Percentiles rank a stretch among this genome's conserved stretches.
Evolutionary conservation across 331 rosid species (phyloP).

Genomic region (Cydonia oblonga): DNA sequence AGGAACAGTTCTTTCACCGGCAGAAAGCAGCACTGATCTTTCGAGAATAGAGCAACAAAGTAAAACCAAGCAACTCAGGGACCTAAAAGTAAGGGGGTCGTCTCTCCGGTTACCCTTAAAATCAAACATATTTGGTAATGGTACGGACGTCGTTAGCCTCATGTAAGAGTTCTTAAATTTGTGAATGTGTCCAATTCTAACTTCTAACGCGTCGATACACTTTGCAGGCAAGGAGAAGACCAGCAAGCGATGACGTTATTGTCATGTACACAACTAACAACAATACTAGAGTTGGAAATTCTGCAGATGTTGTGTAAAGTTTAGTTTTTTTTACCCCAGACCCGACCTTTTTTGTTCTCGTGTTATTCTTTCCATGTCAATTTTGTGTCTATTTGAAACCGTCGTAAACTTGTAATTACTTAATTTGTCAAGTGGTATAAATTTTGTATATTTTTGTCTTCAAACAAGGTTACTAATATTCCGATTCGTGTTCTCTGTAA

Average conservation of each 20-base stretch:
- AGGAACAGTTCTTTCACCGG: conserved; percentile 40
- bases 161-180: not conserved
- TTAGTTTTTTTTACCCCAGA: not conserved
- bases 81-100: conserved; percentile 74
- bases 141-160: not conserved
- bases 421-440: not conserved
- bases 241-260: conserved; percentile 35
- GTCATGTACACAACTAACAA: conserved; percentile 19
- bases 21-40: conserved; percentile 51
- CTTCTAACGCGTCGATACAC: conserved; percentile 3
- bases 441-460: conserved; percentile 12
- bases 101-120: conserved; percentile 63
- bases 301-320: not conserved
- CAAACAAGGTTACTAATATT: too few species aligned
- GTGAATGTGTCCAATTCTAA: conserved; percentile 4
- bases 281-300: conserved; percentile 11
- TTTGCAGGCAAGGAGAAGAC: conserved; percentile 62
- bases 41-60: conserved; percentile 23
- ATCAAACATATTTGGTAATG: conserved; percentile 64
- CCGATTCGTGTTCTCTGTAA: too few species aligned
- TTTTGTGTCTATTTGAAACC: conserved; percentile 6
- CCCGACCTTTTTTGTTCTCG: not conserved
- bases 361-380: not conserved
- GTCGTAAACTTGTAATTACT: not conserved
- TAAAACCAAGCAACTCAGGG: conserved; percentile 49